Percentiles rank a stretch among this genome's conserved stretches.
These are phyloP conservation scores for Calonectria naviculata DNA, from an alignment of 2,329 filamentous ascomycete species.

Conservation along the genomic window DNA sequence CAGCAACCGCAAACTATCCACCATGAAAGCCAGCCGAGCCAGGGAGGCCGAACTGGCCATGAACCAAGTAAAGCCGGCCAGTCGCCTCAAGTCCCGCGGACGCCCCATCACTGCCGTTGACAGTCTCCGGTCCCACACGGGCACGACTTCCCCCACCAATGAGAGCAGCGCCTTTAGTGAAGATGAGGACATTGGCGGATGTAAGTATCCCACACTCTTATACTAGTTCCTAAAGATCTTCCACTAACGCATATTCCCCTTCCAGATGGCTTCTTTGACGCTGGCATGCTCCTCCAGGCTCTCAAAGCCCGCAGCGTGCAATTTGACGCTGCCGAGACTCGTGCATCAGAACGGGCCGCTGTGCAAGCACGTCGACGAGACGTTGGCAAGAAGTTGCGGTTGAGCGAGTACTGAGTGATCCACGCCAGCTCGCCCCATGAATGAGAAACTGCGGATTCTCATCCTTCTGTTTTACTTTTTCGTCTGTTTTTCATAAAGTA, in stretches of 20 bases:
- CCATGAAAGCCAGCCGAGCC: constrained; percentile 59
- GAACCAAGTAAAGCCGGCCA: constrained; percentile 48
- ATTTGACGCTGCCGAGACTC: constrained; percentile 61
- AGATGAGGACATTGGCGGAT: constrained; percentile 91
- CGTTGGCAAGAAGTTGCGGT: constrained; percentile 78
- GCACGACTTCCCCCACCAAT: constrained; percentile 70
- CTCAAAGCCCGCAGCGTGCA: constrained; percentile 77
- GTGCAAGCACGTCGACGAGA: constrained; percentile 71
- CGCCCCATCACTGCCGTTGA: constrained; percentile 74
- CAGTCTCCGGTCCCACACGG: constrained; percentile 52
- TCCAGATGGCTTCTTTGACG: constrained; percentile 95
- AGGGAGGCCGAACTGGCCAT: constrained; percentile 61
- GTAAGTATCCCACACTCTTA: constrained; percentile 68
- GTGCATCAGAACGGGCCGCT: constrained; percentile 68
- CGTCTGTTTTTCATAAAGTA: background rate
- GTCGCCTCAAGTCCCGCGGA: constrained; percentile 76
- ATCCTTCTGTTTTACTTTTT: background rate
- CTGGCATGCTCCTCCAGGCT: constrained; percentile 91
- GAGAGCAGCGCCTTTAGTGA: constrained; percentile 81
- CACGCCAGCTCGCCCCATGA: constrained; percentile 10
- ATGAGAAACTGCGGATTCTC: background rate
- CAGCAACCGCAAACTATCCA: constrained; percentile 61
- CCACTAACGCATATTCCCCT: constrained; percentile 41
- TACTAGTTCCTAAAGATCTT: no score
- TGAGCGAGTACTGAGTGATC: constrained; percentile 72